Conservation (phyloP, 1,284 basidiomycete species). For the Sporisorium sorghi region DNA sequence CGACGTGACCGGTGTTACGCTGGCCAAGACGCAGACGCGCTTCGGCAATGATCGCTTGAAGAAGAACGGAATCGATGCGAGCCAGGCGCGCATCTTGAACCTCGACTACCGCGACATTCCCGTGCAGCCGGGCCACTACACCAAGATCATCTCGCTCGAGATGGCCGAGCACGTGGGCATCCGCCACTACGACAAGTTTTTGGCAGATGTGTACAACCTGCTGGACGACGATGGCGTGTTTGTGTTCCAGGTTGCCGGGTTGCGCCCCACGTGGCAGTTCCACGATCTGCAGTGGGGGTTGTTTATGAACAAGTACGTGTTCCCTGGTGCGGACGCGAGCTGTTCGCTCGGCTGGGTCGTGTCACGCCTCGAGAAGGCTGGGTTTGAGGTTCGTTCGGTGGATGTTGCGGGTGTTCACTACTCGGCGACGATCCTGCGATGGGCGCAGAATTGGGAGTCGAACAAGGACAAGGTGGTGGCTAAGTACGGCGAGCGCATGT, state of each 20-base stretch:
- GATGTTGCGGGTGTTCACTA: slow-evolving; percentile 86
- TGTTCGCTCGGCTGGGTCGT: slow-evolving; percentile 97
- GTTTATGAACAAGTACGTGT: slow-evolving; percentile 74
- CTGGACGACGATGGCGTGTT: slow-evolving; percentile 94
- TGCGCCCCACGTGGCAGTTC: slow-evolving; percentile 94
- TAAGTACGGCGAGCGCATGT: slow-evolving; percentile 84
- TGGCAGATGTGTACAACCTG: slow-evolving; percentile 90
- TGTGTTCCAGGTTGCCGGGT: slow-evolving; percentile 94
- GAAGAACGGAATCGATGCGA: slow-evolving; percentile 80
- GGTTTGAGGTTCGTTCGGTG: slow-evolving; percentile 95
- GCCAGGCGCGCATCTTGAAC: slow-evolving; percentile 90
- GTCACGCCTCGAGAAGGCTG: slow-evolving; percentile 81
- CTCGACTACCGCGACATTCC: slow-evolving; percentile 95
- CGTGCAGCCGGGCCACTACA: slow-evolving; percentile 80
- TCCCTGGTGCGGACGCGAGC: slow-evolving; percentile 88
- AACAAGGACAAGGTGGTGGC: slow-evolving; percentile 84
- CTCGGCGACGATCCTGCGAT: slow-evolving; percentile 84
- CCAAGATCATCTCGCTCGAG: slow-evolving; percentile 95
- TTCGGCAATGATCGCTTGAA: slow-evolving; percentile 91
- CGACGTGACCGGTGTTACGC: slow-evolving; percentile 94
- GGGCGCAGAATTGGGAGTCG: slow-evolving; percentile 69
- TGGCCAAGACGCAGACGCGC: slow-evolving; percentile 87
- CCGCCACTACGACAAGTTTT: slow-evolving; percentile 88
- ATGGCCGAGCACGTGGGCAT: slow-evolving; percentile 97
- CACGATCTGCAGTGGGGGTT: slow-evolving; percentile 93